These are phyloP conservation scores for Penicillium occitanis DNA, from an alignment of 2,329 filamentous ascomycete genomes.

Conservation along the genomic window DNA sequence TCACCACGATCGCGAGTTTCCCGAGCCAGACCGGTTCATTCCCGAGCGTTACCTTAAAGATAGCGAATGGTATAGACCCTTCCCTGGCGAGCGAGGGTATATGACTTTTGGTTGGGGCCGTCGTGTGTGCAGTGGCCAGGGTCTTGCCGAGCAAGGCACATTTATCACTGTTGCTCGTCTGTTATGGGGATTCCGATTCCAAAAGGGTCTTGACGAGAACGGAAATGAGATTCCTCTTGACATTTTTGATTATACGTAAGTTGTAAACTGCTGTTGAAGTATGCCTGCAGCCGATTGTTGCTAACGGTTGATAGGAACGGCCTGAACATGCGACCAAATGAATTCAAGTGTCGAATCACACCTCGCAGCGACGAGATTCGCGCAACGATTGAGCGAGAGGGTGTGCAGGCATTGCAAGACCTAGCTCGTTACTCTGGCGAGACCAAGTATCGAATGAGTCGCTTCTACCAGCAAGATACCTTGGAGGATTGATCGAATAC, in stretches of 20 bases:
- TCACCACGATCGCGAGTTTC: slow-evolving; percentile 41
- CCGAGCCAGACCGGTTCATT: slow-evolving; percentile 40
- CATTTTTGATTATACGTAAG: slow-evolving; percentile 8
- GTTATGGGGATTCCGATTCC: slow-evolving; percentile 54
- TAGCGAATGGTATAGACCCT: not conserved
- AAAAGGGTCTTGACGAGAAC: not conserved
- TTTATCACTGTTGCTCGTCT: slow-evolving; percentile 59
- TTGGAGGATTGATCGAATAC: not conserved
- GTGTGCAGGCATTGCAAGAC: slow-evolving; percentile 52
- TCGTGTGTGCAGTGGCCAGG: slow-evolving; percentile 55
- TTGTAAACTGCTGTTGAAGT: not conserved
- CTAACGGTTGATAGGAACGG: not conserved
- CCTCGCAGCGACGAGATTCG: slow-evolving; percentile 52
- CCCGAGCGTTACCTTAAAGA: slow-evolving; percentile 29
- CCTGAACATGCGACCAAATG: not conserved
- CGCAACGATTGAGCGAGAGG: slow-evolving; percentile 55
- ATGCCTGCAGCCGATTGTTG: not conserved
- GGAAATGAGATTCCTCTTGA: not conserved
- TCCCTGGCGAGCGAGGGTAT: slow-evolving; percentile 44
- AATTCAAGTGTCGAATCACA: slow-evolving; percentile 55
- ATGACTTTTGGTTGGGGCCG: slow-evolving; percentile 57
- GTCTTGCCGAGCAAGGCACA: slow-evolving; percentile 59
- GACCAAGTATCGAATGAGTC: slow-evolving; percentile 59
- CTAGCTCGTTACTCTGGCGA: slow-evolving; percentile 56
- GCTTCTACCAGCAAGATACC: slow-evolving; percentile 44